Percentiles rank a stretch among this genome's conserved stretches.
Evolutionary conservation across 225 moss, liverwort and hornwort genomes (phyloP).

Genomic region (Climacium dendroides): DNA sequence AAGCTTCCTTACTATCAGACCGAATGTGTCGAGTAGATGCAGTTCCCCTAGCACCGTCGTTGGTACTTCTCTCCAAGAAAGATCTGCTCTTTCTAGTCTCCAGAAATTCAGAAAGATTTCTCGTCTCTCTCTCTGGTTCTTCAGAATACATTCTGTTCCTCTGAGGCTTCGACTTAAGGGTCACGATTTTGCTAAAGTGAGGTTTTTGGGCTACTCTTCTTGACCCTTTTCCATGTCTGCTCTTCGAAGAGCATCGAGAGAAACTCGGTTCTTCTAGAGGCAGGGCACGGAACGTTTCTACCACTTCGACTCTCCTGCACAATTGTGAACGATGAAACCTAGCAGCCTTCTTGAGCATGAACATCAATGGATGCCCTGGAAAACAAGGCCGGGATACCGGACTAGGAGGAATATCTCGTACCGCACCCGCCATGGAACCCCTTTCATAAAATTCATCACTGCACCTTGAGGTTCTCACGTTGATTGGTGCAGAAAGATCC

Average conservation of each 20-base stretch:
- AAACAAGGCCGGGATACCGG: conserved; percentile 16
- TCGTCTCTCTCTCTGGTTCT: conserved; percentile 1
- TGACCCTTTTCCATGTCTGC: background rate
- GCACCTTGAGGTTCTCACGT: background rate
- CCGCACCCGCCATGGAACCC: background rate
- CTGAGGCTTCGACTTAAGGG: conserved; percentile 2
- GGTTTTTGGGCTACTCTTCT: background rate
- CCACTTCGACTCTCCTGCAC: conserved; percentile 34
- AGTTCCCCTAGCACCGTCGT: background rate
- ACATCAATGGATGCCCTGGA: conserved; percentile 30
- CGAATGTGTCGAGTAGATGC: background rate
- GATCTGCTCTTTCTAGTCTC: conserved; percentile 1
- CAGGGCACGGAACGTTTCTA: conserved; percentile 10
- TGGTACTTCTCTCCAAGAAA: background rate
- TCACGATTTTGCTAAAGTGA: conserved; percentile 1
- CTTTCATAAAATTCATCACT: background rate
- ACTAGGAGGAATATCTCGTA: background rate
- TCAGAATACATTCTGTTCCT: background rate
- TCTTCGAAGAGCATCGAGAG: background rate
- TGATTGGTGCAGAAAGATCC: background rate
- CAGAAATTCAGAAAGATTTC: conserved; percentile 20
- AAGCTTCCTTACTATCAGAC: background rate
- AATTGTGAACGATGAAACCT: conserved; percentile 26
- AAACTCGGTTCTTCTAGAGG: background rate
- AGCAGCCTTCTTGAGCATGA: conserved; percentile 31